Percentiles rank a stretch among this genome's conserved stretches.
Evolutionary conservation across 306 rosid genomes (phyloP).

Genomic region (Vicia villosa): DNA sequence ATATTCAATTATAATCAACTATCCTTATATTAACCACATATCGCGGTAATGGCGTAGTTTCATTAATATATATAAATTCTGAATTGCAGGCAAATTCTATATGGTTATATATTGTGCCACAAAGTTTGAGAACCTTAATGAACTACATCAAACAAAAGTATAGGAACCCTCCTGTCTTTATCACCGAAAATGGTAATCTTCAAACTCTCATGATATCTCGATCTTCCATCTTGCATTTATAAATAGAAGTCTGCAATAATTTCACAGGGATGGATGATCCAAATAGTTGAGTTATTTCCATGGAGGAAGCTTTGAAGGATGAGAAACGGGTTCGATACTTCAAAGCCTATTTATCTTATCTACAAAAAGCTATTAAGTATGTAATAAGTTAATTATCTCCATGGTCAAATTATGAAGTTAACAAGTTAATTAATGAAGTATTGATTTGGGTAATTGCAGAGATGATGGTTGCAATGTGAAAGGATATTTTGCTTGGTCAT

Average conservation of each 20-base stretch:
- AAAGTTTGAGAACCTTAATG: slow-evolving; percentile 83
- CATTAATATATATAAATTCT: slow-evolving; percentile 26
- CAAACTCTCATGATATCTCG: background rate
- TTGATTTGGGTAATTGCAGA: slow-evolving; percentile 48
- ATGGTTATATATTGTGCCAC: slow-evolving; percentile 92
- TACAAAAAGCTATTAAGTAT: slow-evolving; percentile 58
- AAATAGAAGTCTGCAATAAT: no score
- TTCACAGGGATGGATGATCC: slow-evolving; percentile 92
- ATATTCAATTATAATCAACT: no score
- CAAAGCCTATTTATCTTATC: slow-evolving; percentile 63
- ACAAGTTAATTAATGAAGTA: slow-evolving; percentile 2
- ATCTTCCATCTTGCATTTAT: no score
- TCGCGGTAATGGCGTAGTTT: no score
- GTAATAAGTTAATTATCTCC: background rate
- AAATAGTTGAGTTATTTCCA: slow-evolving; percentile 48
- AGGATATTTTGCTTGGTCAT: slow-evolving; percentile 94
- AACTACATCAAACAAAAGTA: slow-evolving; percentile 78
- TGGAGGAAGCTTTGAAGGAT: slow-evolving; percentile 74
- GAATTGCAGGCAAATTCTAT: slow-evolving; percentile 80
- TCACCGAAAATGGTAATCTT: slow-evolving; percentile 91
- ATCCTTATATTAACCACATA: no score
- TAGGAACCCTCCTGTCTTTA: slow-evolving; percentile 70
- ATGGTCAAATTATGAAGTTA: background rate
- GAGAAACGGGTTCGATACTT: slow-evolving; percentile 75
- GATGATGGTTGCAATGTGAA: slow-evolving; percentile 89